Evolutionary conservation across 2,329 filamentous ascomycete species (phyloP).

Genomic region (Pezizomycotina sp.): DNA sequence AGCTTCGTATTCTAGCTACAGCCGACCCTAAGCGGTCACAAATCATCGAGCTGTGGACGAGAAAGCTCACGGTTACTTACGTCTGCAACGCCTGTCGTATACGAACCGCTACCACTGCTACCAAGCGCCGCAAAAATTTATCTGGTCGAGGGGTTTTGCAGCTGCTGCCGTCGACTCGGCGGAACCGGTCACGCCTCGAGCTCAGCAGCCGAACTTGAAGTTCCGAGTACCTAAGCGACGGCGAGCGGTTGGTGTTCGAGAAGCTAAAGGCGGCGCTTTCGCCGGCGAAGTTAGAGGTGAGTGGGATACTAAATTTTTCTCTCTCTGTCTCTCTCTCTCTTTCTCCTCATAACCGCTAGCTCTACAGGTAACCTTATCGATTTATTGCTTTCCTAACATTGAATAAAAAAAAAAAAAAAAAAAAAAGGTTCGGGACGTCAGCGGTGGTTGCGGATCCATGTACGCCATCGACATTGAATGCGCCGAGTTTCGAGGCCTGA

Average conservation of each 20-base stretch:
- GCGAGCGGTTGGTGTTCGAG: conserved; percentile 44
- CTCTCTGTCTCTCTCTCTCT: no score
- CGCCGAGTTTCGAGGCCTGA: conserved; percentile 50
- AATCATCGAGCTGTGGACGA: no score
- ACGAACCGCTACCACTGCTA: no score
- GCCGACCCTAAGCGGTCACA: no score
- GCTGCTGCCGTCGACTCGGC: no score
- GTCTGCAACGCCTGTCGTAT: no score
- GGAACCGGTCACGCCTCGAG: no score
- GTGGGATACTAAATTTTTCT: conserved; percentile 3
- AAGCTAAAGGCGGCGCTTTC: conserved; percentile 26
- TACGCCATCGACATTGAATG: conserved; percentile 67
- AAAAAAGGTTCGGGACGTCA: conserved; percentile 55
- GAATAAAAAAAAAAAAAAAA: neutral
- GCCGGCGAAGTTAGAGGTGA: conserved; percentile 25
- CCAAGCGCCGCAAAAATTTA: no score
- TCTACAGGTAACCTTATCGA: neutral
- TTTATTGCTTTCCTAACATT: neutral
- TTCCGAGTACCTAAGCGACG: conserved; percentile 38
- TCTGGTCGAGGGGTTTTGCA: no score
- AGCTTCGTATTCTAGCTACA: no score
- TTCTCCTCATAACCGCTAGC: neutral
- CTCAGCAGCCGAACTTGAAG: no score
- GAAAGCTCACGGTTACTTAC: no score
- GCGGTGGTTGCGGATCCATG: conserved; percentile 73